Conservation (phyloP, 2,329 filamentous ascomycete species). For the Talaromyces sp. region DNA sequence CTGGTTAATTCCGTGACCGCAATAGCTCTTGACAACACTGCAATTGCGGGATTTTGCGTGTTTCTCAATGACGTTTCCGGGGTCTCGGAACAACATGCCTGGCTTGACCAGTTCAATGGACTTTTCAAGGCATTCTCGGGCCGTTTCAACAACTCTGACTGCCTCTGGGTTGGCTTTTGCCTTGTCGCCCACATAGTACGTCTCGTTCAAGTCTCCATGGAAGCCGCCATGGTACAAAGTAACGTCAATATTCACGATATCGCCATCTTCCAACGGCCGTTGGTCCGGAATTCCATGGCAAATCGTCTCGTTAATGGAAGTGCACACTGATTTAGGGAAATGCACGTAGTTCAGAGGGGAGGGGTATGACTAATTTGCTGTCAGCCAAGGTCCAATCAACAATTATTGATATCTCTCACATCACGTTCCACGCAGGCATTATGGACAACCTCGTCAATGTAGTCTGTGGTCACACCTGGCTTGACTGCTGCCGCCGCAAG, state of each 20-base stretch:
- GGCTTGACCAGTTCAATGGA: constrained; percentile 90
- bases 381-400: constrained; percentile 11
- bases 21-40: constrained; percentile 92
- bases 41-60: constrained; percentile 79
- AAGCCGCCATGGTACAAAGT: constrained; percentile 91
- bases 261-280: constrained; percentile 77
- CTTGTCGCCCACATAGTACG: constrained; percentile 92
- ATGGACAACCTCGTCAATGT: constrained; percentile 91
- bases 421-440: constrained; percentile 89
- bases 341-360: constrained; percentile 92
- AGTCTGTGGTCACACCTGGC: constrained; percentile 93
- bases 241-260: constrained; percentile 96
- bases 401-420: constrained; percentile 49
- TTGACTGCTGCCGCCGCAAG: constrained; percentile 75
- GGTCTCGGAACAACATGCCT: constrained; percentile 85
- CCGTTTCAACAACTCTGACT: constrained; percentile 83
- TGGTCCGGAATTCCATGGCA: constrained; percentile 98
- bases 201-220: constrained; percentile 96
- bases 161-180: constrained; percentile 77
- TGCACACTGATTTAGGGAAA: constrained; percentile 98
- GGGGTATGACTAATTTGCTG: constrained; percentile 67
- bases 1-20: constrained; percentile 89
- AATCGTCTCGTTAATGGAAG: constrained; percentile 93
- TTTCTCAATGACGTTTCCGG: constrained; percentile 92
- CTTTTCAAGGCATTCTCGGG: constrained; percentile 82